phyloP scores from a whole-genome alignment of 352 stramenopile species.

The Phytophthora chlamydospora region DNA sequence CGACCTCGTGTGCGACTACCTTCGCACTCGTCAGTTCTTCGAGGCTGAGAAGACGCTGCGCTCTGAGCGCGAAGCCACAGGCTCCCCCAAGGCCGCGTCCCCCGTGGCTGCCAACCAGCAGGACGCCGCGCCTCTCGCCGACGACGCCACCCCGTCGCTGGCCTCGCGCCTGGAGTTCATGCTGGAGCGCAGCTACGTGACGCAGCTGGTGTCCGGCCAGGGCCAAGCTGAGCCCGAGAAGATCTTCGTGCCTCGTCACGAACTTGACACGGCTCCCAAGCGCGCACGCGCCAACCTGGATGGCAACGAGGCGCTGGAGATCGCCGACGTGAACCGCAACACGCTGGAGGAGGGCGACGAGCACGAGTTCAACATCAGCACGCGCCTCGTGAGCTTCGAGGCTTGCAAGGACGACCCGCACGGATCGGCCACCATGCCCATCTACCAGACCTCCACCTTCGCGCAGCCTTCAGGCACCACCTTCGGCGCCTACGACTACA shows the following conservation, averaged over 20 bases:
- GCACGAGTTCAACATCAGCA: slow-evolving; percentile 73
- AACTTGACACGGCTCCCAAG: slow-evolving; percentile 55
- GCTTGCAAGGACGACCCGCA: slow-evolving; percentile 90
- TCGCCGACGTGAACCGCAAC: slow-evolving; percentile 43
- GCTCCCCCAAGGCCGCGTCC: slow-evolving; percentile 23
- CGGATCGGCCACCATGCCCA: slow-evolving; percentile 90
- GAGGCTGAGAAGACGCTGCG: slow-evolving; percentile 77
- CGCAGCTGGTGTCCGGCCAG: slow-evolving; percentile 75
- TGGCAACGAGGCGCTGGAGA: slow-evolving; percentile 69
- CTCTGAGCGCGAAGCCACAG: slow-evolving; percentile 54
- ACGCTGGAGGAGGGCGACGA: slow-evolving; percentile 41
- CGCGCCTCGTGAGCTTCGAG: slow-evolving; percentile 78
- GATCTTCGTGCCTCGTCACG: slow-evolving; percentile 79
- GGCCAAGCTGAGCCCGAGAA: slow-evolving; percentile 67
- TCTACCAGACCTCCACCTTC: slow-evolving; percentile 94
- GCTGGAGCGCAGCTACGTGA: slow-evolving; percentile 87
- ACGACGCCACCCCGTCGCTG: slow-evolving; percentile 35
- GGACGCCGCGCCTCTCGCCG: slow-evolving; percentile 14
- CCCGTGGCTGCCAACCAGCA: slow-evolving; percentile 49
- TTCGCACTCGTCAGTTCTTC: slow-evolving; percentile 89
- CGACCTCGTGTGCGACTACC: slow-evolving; percentile 88
- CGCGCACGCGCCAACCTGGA: slow-evolving; percentile 71
- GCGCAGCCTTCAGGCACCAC: slow-evolving; percentile 87
- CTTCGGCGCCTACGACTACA: slow-evolving; percentile 95
- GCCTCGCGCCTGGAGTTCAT: slow-evolving; percentile 78